Percentiles rank a stretch among this genome's conserved stretches.
Conservation (phyloP, 176 grass and related monocot species). For the Echinochloa phyllopogon region DNA sequence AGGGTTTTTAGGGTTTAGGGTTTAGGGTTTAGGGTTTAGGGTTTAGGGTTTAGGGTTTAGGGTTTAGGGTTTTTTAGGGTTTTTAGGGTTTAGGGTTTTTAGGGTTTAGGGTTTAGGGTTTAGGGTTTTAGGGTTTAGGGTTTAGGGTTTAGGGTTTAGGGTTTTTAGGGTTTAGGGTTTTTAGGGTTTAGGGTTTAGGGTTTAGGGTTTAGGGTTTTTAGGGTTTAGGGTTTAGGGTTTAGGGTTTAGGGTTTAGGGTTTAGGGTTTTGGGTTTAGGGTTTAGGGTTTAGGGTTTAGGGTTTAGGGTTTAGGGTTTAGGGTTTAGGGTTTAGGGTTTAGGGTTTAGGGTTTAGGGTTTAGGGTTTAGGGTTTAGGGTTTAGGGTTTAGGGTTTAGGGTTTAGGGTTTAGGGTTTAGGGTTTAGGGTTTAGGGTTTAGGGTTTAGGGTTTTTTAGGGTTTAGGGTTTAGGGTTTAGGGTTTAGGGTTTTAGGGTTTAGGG, state of each 20-base stretch:
- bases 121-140: background rate
- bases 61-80: background rate
- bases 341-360: conserved; percentile 37
- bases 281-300: conserved; percentile 25
- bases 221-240: conserved; percentile 25
- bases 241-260: conserved; percentile 27
- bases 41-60: background rate
- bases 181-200: background rate
- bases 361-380: conserved; percentile 41
- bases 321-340: conserved; percentile 44
- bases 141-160: conserved; percentile 9
- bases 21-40: background rate
- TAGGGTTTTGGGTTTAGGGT: conserved; percentile 26
- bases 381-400: conserved; percentile 37
- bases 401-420: conserved; percentile 24
- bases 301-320: conserved; percentile 35
- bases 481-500: conserved; percentile 44
- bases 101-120: background rate
- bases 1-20: conserved; percentile 7
- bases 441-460: conserved; percentile 17
- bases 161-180: background rate
- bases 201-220: background rate
- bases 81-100: background rate
- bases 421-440: conserved; percentile 19
- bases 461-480: conserved; percentile 41